Base-by-base conservation (phyloP, 352 stramenopile genomes). In the Globisporangium cederbergense region DNA sequence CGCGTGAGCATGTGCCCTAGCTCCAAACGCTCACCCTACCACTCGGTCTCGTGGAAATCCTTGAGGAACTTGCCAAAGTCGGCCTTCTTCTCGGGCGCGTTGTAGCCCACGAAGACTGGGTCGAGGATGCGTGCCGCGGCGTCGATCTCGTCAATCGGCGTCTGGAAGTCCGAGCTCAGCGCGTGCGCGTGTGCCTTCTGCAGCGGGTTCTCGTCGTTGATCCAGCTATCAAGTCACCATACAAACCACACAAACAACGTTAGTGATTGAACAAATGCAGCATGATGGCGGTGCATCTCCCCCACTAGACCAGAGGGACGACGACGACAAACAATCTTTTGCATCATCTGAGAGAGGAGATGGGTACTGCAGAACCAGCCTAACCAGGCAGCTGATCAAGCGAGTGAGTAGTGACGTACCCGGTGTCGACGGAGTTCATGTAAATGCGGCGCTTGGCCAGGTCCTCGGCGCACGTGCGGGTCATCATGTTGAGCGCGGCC, bases 381-480 rank as follows among this genome's bases (percentile, higher is more conserved):
- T 8, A 36, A 36, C 32, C 32, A 8, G 32, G 7, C 53, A 30
- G 30, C 18, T 14, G 45, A 13, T 43, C 7, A 20, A 25, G 5
- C 50, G 18, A 62, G 20, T 43, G 58, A 45, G 52, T 13, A 1
- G 34, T 18, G n/a, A 77, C 80, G 66, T 70, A 92, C 76, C 96
- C 97, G 18, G 97, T 99, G 78, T 99, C 97, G n/a, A 99, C 95
- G 45, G 88, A 96, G 68, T 98, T 99, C 97, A 99, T 99, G 71
- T 90, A 99, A 63, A 99, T 98, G 60, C 83, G 72, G 10, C 89
- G 84, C 71, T 97, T 97, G 56, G 89, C 96, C 72, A 98, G 73
- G 73, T 98, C 95, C 68, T 98, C 91, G 0, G 95, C 91, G 34
- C 90, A 98, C 7, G 97, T 99, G 16, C 95, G 81, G n/a, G 96